phyloP scores from a whole-genome alignment of 1,284 basidiomycete species.

The Tylopilus sp. region DNA sequence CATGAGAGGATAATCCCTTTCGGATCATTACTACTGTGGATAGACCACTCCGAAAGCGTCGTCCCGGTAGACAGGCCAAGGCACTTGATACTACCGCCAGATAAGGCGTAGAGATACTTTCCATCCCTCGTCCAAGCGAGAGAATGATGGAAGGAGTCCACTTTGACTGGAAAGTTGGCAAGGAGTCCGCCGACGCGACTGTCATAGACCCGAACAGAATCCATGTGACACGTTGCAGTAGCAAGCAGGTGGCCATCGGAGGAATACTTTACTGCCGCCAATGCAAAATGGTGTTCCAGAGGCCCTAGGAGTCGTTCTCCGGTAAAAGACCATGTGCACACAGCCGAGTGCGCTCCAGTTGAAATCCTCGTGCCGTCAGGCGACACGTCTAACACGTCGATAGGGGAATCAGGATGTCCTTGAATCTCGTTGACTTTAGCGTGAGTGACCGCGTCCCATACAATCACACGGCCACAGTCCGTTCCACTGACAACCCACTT shows the following conservation, averaged over 20 bases:
- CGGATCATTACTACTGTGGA: neutral
- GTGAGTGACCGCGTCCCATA: slow-evolving; percentile 4
- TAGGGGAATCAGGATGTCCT: neutral
- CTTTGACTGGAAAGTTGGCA: neutral
- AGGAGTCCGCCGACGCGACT: neutral
- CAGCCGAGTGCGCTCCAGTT: neutral
- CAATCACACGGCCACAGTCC: neutral
- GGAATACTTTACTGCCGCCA: slow-evolving; percentile 22
- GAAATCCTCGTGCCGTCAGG: slow-evolving; percentile 1
- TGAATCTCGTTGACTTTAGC: neutral
- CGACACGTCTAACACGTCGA: slow-evolving; percentile 5
- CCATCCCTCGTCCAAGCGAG: slow-evolving; percentile 4
- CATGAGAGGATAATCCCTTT: neutral
- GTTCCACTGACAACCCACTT: neutral
- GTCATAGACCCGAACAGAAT: slow-evolving; percentile 20
- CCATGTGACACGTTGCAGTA: slow-evolving; percentile 11
- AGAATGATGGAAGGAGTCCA: neutral
- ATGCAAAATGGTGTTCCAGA: neutral
- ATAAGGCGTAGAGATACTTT: slow-evolving; percentile 4
- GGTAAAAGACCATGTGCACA: slow-evolving; percentile 1
- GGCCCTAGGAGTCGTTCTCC: neutral
- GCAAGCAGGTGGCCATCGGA: slow-evolving; percentile 14
- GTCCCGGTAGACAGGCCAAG: neutral
- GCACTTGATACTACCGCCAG: neutral
- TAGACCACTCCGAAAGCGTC: neutral